A percentile compares a stretch with the other conserved stretches of the same genome.
Conservation (phyloP, 2,329 filamentous ascomycete species). For the Neospermospora avenae region DNA sequence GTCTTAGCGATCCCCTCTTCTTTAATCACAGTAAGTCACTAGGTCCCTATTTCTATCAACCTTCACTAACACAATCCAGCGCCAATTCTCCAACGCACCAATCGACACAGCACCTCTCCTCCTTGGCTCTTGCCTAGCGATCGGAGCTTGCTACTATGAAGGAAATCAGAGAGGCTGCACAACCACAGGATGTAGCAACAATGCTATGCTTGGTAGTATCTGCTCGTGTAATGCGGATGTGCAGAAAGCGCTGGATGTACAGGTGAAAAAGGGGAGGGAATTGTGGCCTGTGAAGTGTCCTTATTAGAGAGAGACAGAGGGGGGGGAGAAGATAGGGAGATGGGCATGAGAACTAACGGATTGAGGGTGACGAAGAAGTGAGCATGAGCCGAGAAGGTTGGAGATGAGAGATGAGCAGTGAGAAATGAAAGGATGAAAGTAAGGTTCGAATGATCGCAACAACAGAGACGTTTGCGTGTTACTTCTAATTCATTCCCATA, state of each 20-base stretch:
- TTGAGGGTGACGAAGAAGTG: not conserved
- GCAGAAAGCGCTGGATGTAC: constrained; percentile 15
- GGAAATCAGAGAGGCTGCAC: constrained; percentile 10
- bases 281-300: constrained; percentile 19
- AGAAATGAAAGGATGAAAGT: not conserved
- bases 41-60: not conserved
- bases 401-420: not conserved
- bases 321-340: not conserved
- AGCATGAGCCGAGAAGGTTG: no score
- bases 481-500: not conserved
- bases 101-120: constrained; percentile 13
- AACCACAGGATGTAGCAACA: constrained; percentile 12
- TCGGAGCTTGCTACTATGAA: constrained; percentile 14
- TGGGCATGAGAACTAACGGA: no score
- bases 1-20: not conserved
- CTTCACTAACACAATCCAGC: not conserved
- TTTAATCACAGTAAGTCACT: not conserved
- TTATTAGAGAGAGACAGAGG: constrained; percentile 1
- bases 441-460: no score
- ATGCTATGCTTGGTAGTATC: constrained; percentile 1
- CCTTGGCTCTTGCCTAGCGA: constrained; percentile 16
- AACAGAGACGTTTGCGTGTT: not conserved
- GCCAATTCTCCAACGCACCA: constrained; percentile 6
- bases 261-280: constrained; percentile 13
- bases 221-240: constrained; percentile 21